Percentiles rank a stretch among this genome's conserved stretches.
Conservation (phyloP, 2,329 filamentous ascomycete genomes). For the Penicillium janthinellum region DNA sequence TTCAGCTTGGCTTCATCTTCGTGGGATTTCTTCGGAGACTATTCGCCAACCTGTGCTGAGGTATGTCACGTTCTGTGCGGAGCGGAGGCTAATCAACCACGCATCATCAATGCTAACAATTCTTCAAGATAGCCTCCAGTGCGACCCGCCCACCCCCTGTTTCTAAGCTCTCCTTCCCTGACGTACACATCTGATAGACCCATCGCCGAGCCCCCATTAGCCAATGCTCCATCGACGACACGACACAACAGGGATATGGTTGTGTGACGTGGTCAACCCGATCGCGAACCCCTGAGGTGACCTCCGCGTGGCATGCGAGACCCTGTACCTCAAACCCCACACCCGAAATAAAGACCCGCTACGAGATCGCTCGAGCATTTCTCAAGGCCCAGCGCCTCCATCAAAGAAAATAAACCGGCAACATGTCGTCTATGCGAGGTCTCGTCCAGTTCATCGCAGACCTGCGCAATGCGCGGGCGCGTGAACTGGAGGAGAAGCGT, state of each 20-base stretch:
- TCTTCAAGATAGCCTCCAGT: constrained; percentile 9
- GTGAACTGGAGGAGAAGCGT: constrained; percentile 96
- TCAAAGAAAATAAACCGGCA: constrained; percentile 6
- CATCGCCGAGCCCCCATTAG: constrained; percentile 10
- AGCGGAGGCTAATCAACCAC: constrained; percentile 2
- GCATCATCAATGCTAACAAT: constrained; percentile 17
- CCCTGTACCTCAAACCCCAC: constrained; percentile 21
- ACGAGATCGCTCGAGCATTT: background rate
- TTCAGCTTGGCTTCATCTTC: constrained; percentile 4
- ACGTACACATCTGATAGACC: background rate
- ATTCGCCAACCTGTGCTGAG: background rate
- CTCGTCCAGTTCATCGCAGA: constrained; percentile 98
- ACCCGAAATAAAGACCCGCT: background rate
- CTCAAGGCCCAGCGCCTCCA: too few relatives aligned
- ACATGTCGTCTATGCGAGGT: constrained; percentile 60
- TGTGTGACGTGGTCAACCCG: constrained; percentile 30
- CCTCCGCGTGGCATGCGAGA: constrained; percentile 29
- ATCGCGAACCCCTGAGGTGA: constrained; percentile 29
- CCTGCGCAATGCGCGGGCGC: constrained; percentile 86
- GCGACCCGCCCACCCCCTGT: constrained; percentile 22
- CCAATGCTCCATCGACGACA: constrained; percentile 27
- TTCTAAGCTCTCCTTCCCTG: constrained; percentile 12
- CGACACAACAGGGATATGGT: constrained; percentile 31
- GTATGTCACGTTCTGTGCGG: constrained; percentile 1
- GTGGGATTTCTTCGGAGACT: constrained; percentile 1